Evolutionary conservation across 345 rosid species (phyloP), one percentile per base, ranked within the genome.

Genomic region (Kernera saxatilis): DNA sequence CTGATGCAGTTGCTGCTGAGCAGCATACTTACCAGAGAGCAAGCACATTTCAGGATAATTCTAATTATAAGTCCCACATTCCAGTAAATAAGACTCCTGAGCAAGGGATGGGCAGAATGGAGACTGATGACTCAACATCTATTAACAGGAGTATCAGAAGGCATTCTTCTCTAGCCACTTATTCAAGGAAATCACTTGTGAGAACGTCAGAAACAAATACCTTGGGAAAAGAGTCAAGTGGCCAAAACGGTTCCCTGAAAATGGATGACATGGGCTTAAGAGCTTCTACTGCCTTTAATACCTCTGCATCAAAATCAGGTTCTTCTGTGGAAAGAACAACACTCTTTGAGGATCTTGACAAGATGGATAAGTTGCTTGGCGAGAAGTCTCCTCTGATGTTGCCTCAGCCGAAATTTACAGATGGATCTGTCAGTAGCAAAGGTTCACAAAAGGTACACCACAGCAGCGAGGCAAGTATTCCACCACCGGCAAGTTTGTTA

Each of bases 121-220:
- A 55, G 52, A 50, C 62, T 5, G 41, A 40, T 67, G 80, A 43
- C 30, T 51, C 69, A 39, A 72, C 57, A 25, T 69, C 80, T 67
- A 37, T 74, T 40, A 71, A 79, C 26, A 53, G 52, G 70, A 79
- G 59, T 69, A 78, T 70, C 41, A 81, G 69, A 57, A 76, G 15
- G 69, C 67, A 57, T 57, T 48, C 73, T 21, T 67, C 78, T 66
- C 49, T 74, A 23, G 78, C 78, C 62, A 83, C 78, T 77, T 85
- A 85, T 77, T 59, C 83, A 46, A 84, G 91, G 78, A 87, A 77
- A 78, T 69, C 79, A n/a, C 77, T 72, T 36, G 69, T 44, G 62
- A 83, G 53, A 56, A 75, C 82, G 12, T 53, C 85, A 26, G 73
- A 69, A 30, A 68, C 86, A 68, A 29, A 72, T 49, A 83, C 71